Percentiles rank a stretch among this genome's conserved stretches.
phyloP scores from a whole-genome alignment of 2,329 filamentous ascomycete genomes.

The Sporothrix inflata region DNA sequence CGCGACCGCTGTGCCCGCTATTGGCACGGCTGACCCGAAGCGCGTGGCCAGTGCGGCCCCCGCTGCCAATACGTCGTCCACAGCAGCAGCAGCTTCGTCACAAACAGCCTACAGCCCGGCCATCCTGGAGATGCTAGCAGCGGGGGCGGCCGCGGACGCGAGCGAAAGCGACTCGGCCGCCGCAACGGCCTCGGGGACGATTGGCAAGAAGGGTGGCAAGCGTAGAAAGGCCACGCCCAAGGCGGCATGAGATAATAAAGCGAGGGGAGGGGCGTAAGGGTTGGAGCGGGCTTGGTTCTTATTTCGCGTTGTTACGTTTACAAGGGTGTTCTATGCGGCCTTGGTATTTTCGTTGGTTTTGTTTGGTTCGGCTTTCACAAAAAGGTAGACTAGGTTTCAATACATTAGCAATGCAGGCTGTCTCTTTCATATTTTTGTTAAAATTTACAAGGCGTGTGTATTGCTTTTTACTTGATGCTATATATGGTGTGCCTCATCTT shows the following conservation, averaged over 20 bases:
- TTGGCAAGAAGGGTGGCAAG: conserved; percentile 49
- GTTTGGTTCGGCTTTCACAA: neutral
- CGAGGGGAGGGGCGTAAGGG: neutral
- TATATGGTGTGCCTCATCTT: neutral
- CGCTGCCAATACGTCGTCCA: conserved; percentile 35
- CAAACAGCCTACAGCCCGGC: conserved; percentile 44
- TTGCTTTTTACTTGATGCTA: neutral
- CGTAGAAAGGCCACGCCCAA: conserved; percentile 47
- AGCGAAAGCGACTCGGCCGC: conserved; percentile 36
- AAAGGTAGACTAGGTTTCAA: neutral
- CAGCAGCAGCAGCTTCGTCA: conserved; percentile 45
- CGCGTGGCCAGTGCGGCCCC: conserved; percentile 48
- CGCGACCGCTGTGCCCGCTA: conserved; percentile 65
- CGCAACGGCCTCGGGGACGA: conserved; percentile 36
- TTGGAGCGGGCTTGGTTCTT: neutral
- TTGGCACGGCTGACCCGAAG: conserved; percentile 69
- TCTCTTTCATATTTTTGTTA: neutral
- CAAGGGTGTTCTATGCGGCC: neutral
- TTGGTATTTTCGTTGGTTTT: neutral
- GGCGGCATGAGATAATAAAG: neutral
- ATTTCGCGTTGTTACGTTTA: neutral
- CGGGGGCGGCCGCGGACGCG: conserved; percentile 35
- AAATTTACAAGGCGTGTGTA: neutral
- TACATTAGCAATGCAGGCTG: neutral
- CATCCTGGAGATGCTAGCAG: conserved; percentile 53